A percentile compares a stretch with the other conserved stretches of the same genome.
Evolutionary conservation across 164 flowering plant genomes (phyloP).

Genomic region (Vitis cinerea): DNA sequence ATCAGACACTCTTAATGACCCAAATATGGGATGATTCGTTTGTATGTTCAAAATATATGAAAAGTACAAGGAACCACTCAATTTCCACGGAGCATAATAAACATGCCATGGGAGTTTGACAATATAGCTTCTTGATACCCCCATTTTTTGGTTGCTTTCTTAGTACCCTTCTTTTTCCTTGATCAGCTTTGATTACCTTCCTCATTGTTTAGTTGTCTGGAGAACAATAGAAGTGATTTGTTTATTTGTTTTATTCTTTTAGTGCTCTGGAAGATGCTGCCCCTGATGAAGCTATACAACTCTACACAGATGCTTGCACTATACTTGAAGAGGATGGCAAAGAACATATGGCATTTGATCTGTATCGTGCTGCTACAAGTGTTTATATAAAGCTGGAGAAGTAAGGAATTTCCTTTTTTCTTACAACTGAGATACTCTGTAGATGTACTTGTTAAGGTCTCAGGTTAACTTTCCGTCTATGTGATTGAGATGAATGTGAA

Average conservation of each 20-base stretch:
- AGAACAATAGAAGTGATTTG: not conserved
- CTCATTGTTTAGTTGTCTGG: too few relatives aligned
- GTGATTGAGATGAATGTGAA: too few relatives aligned
- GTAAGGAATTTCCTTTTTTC: slow-evolving; percentile 31
- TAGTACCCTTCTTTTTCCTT: too few relatives aligned
- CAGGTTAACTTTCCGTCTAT: not conserved
- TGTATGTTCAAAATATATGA: too few relatives aligned
- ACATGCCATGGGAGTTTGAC: too few relatives aligned
- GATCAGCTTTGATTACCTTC: too few relatives aligned
- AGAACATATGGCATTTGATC: slow-evolving; percentile 97
- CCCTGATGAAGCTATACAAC: slow-evolving; percentile 75
- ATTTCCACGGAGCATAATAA: too few relatives aligned
- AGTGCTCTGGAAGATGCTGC: slow-evolving; percentile 79
- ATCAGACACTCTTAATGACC: too few relatives aligned
- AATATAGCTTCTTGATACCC: too few relatives aligned
- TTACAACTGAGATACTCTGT: not conserved
- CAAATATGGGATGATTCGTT: too few relatives aligned
- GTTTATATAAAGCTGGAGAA: slow-evolving; percentile 86
- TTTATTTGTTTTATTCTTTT: slow-evolving; percentile 6
- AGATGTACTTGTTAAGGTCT: not conserved
- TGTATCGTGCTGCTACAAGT: slow-evolving; percentile 79
- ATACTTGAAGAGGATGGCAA: slow-evolving; percentile 93
- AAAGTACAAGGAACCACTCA: too few relatives aligned
- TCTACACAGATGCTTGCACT: slow-evolving; percentile 77
- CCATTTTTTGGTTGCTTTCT: too few relatives aligned